Percentiles rank a stretch among this genome's conserved stretches.
Conservation (phyloP, 73 alveolate genomes). For the Tetrahymena borealis region DNA sequence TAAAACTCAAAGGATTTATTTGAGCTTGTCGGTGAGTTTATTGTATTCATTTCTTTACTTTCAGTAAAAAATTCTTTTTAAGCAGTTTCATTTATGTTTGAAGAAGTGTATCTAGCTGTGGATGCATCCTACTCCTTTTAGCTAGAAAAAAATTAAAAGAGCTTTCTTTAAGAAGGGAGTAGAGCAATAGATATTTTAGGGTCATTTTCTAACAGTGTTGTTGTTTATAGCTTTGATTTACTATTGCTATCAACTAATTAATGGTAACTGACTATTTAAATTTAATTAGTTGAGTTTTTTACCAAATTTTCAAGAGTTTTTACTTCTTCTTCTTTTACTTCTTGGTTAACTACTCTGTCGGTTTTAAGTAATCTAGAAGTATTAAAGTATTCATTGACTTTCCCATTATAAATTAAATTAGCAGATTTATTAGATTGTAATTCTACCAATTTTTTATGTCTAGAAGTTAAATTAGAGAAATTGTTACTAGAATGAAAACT, state of each 20-base stretch:
- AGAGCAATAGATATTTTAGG: too few species aligned
- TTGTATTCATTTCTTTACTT: background rate
- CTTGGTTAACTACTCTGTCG: too few species aligned
- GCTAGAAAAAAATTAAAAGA: background rate
- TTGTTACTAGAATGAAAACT: background rate
- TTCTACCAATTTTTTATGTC: background rate
- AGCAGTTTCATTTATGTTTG: background rate
- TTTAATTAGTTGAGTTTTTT: too few species aligned
- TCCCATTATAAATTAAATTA: background rate
- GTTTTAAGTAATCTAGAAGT: background rate
- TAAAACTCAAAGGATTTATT: background rate
- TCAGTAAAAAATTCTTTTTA: background rate
- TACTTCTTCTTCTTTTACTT: too few species aligned
- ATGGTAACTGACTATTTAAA: too few species aligned
- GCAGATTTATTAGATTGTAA: background rate
- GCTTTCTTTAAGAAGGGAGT: background rate
- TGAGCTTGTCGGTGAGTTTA: background rate
- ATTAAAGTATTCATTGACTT: background rate
- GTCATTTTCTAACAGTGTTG: too few species aligned
- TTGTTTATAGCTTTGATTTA: too few species aligned
- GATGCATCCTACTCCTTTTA: background rate
- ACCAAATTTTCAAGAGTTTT: too few species aligned
- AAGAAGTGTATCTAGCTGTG: background rate
- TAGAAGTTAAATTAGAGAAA: background rate
- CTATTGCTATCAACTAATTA: too few species aligned